These are phyloP conservation scores for Zalerion maritima DNA, from an alignment of 495 filamentous ascomycete genomes.

Conservation along the genomic window DNA sequence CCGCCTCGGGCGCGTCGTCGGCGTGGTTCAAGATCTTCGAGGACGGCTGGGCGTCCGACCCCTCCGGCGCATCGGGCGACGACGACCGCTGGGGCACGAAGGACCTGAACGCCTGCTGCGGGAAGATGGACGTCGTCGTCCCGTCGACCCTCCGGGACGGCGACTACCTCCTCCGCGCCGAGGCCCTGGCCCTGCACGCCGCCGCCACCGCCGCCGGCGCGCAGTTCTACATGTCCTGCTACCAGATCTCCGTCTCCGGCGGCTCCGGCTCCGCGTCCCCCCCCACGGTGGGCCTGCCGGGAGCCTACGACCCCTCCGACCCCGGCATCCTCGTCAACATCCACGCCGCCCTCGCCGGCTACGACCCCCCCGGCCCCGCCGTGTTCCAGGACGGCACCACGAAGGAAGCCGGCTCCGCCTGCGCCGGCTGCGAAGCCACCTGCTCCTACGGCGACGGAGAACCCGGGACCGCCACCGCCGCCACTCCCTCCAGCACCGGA, in stretches of 20 bases:
- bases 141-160: constrained; percentile 31
- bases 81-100: constrained; percentile 36
- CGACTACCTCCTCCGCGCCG: constrained; percentile 39
- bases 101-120: constrained; percentile 39
- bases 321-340: constrained; percentile 38
- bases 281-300: constrained; percentile 27
- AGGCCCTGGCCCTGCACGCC: constrained; percentile 36
- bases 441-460: constrained; percentile 20
- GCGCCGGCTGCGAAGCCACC: constrained; percentile 24
- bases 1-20: constrained; percentile 24
- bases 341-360: constrained; percentile 19
- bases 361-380: constrained; percentile 24
- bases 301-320: constrained; percentile 32
- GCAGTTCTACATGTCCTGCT: constrained; percentile 39
- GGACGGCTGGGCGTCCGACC: constrained; percentile 28
- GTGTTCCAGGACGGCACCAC: constrained; percentile 26
- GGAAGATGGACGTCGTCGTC: constrained; percentile 32
- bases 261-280: constrained; percentile 20
- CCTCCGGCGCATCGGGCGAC: constrained; percentile 18
- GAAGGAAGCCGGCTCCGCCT: constrained; percentile 19
- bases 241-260: constrained; percentile 26
- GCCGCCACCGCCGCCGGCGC: constrained; percentile 23
- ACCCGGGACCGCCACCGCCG: constrained; percentile 12
- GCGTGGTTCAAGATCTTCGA: constrained; percentile 40
- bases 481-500: constrained; percentile 11